Percentiles rank a stretch among this genome's conserved stretches.
Conservation (phyloP, 768 basidiomycete species). For the Xerocomellus chrysenteron region DNA sequence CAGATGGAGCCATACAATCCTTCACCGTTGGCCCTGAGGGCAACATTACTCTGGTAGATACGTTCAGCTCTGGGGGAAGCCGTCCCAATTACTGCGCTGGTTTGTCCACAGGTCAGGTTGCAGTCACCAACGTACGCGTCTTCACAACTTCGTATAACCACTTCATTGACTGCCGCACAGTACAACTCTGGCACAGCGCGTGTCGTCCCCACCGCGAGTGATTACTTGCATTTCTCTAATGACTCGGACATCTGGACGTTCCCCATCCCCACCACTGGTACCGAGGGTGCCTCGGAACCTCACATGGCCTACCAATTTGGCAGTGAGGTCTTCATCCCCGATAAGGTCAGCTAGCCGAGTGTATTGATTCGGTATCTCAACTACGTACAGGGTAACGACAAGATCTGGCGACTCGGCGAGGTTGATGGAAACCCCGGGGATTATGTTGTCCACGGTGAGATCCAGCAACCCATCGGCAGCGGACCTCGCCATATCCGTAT, state of each 20-base stretch:
- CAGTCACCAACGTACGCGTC: conserved; percentile 51
- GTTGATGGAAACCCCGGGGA: conserved; percentile 38
- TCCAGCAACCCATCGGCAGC: conserved; percentile 59
- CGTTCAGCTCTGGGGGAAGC: conserved; percentile 48
- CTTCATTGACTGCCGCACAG: conserved; percentile 23
- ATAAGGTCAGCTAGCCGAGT: conserved; percentile 46
- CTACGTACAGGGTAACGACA: conserved; percentile 55
- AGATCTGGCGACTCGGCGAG: conserved; percentile 61
- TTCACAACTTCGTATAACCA: not conserved
- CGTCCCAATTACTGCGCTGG: conserved; percentile 51
- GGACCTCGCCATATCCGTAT: conserved; percentile 57
- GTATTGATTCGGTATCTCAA: not conserved
- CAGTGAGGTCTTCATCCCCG: conserved; percentile 60
- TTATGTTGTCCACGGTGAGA: conserved; percentile 58
- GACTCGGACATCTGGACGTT: conserved; percentile 50
- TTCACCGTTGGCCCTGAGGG: conserved; percentile 51
- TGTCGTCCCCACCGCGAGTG: conserved; percentile 47
- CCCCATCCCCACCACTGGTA: conserved; percentile 39
- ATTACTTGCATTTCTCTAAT: conserved; percentile 34
- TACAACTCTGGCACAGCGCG: conserved; percentile 55
- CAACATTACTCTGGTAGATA: conserved; percentile 44
- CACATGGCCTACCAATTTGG: conserved; percentile 63
- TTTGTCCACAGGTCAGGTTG: conserved; percentile 57
- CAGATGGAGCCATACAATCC: conserved; percentile 49
- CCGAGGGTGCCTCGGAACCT: conserved; percentile 49